phyloP scores from a whole-genome alignment of 352 stramenopile species.

The Phytophthora hybrid region DNA sequence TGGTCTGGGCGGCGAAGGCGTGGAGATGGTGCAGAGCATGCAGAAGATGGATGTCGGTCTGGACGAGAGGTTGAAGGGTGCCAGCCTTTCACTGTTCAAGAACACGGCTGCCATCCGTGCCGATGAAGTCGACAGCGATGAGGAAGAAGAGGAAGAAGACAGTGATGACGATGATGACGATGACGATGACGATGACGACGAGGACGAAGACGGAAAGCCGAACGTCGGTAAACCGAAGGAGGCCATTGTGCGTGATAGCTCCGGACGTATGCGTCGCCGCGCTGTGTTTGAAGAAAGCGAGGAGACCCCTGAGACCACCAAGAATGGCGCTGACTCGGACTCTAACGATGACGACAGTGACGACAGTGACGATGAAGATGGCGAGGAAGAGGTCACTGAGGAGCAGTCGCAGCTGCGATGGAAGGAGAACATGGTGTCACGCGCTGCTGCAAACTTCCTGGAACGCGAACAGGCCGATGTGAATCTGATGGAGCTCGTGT shows the following conservation, averaged over 20 bases:
- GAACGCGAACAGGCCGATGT: slow-evolving; percentile 83
- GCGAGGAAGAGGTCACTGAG: slow-evolving; percentile 49
- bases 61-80: slow-evolving; percentile 95
- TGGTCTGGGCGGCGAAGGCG: slow-evolving; percentile 77
- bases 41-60: slow-evolving; percentile 93
- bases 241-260: slow-evolving; percentile 71
- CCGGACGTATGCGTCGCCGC: slow-evolving; percentile 76
- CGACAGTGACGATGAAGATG: slow-evolving; percentile 52
- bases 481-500: slow-evolving; percentile 94
- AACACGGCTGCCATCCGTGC: slow-evolving; percentile 87
- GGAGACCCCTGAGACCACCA: slow-evolving; percentile 27
- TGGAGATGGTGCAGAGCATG: slow-evolving; percentile 95
- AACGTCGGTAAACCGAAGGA: slow-evolving; percentile 75
- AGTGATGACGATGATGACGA: slow-evolving; percentile 52
- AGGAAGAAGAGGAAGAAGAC: slow-evolving; percentile 62
- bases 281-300: slow-evolving; percentile 80
- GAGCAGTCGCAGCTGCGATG: slow-evolving; percentile 82
- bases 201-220: slow-evolving; percentile 49
- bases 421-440: slow-evolving; percentile 90
- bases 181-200: slow-evolving; percentile 59
- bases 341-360: slow-evolving; percentile 53
- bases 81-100: slow-evolving; percentile 97
- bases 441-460: slow-evolving; percentile 86
- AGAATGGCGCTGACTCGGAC: slow-evolving; percentile 35
- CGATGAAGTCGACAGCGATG: slow-evolving; percentile 80